A percentile compares a stretch with the other conserved stretches of the same genome.
phyloP scores from a whole-genome alignment of 2,329 filamentous ascomycete species.

The Chaetomium sp. region DNA sequence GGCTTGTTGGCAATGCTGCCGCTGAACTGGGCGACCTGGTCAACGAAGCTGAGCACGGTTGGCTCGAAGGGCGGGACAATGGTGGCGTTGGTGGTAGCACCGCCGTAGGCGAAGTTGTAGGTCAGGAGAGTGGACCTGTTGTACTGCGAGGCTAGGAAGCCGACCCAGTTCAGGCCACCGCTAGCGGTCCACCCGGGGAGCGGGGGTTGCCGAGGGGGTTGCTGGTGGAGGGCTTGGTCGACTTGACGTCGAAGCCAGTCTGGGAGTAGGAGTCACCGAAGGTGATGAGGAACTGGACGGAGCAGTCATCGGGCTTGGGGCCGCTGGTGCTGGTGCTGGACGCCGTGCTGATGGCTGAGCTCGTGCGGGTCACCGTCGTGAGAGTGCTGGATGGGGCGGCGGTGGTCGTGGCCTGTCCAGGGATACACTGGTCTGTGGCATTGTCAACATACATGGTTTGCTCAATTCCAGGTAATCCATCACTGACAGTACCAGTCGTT shows the following conservation, averaged over 20 bases:
- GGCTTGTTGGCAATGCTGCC: constrained; percentile 41
- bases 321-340: constrained; percentile 8
- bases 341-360: constrained; percentile 20
- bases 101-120: constrained; percentile 56
- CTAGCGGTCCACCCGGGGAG: constrained; percentile 53
- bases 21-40: constrained; percentile 53
- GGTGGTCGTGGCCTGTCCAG: constrained; percentile 17
- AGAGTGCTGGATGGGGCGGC: constrained; percentile 14
- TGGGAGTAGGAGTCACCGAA: constrained; percentile 62
- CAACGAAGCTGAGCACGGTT: constrained; percentile 53
- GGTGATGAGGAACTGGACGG: constrained; percentile 44
- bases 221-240: constrained; percentile 51
- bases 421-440: constrained; percentile 30
- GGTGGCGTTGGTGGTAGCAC: constrained; percentile 52
- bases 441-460: constrained; percentile 6
- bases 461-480: background rate
- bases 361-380: constrained; percentile 18
- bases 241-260: constrained; percentile 56
- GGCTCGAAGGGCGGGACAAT: constrained; percentile 52
- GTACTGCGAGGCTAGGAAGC: constrained; percentile 47
- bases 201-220: constrained; percentile 64
- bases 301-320: constrained; percentile 11
- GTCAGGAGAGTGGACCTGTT: constrained; percentile 47
- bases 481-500: constrained; percentile 32
- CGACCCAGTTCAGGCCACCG: constrained; percentile 54